Conservation (phyloP, 108 stramenopile genomes). For the Stephanodiscus minutulus region DNA sequence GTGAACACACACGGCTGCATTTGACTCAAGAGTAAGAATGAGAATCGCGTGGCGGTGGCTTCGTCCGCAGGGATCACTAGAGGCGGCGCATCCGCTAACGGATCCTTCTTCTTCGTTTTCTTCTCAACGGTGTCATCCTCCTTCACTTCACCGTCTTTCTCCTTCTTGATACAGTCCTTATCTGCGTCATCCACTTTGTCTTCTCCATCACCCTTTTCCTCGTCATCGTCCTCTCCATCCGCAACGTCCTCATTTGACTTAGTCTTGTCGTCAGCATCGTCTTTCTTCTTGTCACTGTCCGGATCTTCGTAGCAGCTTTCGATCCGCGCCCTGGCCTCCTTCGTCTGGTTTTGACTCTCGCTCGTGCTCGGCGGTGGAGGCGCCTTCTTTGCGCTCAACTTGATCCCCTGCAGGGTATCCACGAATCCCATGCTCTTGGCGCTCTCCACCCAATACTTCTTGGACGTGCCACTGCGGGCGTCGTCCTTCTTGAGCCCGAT, state of each 20-base stretch:
- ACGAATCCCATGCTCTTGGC: slow-evolving; percentile 74
- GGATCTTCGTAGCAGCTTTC: slow-evolving; percentile 15
- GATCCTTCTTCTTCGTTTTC: slow-evolving; percentile 1
- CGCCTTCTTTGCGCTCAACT: slow-evolving; percentile 30
- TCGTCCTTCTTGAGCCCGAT: slow-evolving; percentile 72
- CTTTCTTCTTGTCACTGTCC: not conserved
- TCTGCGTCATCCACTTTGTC: not conserved
- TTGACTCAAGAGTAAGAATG: slow-evolving; percentile 69
- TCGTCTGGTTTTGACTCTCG: slow-evolving; percentile 8
- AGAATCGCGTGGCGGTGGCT: slow-evolving; percentile 65
- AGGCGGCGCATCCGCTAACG: not conserved
- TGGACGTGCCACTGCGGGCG: slow-evolving; percentile 78
- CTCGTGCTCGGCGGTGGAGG: slow-evolving; percentile 13
- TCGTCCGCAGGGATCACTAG: slow-evolving; percentile 54
- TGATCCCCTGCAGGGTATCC: slow-evolving; percentile 75
- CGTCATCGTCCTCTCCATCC: not conserved
- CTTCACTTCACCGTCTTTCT: not conserved
- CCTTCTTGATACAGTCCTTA: slow-evolving; percentile 1
- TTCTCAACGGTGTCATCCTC: not conserved
- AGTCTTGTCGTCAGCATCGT: not conserved
- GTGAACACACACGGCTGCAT: slow-evolving; percentile 84
- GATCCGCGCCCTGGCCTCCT: slow-evolving; percentile 32
- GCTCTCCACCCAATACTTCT: slow-evolving; percentile 81
- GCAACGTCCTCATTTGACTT: not conserved
- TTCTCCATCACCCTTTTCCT: not conserved